These are phyloP conservation scores for Zymoseptoria crescenta DNA, from an alignment of 2,329 filamentous ascomycete genomes.

Conservation along the genomic window DNA sequence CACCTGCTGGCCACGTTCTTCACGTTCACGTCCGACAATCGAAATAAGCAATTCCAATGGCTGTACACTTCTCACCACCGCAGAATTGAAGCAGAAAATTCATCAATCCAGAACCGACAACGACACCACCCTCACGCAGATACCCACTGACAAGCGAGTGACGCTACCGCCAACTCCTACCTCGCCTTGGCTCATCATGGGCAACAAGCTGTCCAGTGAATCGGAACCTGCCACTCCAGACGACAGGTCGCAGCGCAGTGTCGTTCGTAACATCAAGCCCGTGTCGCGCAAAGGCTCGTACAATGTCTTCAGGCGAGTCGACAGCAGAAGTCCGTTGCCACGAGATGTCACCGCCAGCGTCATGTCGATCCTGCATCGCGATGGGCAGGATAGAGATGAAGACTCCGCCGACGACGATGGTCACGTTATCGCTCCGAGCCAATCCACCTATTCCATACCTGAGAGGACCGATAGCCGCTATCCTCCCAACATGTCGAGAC, in stretches of 20 bases:
- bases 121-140: conserved; percentile 14
- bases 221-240: conserved; percentile 14
- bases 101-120: conserved; percentile 13
- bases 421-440: conserved; percentile 6
- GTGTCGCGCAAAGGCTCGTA: conserved; percentile 25
- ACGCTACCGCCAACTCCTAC: conserved; percentile 15
- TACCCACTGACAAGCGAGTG: conserved; percentile 16
- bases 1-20: conserved; percentile 22
- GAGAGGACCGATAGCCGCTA: conserved; percentile 12
- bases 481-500: conserved; percentile 7
- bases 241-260: conserved; percentile 19
- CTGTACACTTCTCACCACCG: conserved; percentile 15
- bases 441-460: conserved; percentile 8
- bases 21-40: conserved; percentile 17
- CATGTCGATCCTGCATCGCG: conserved; percentile 17
- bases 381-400: conserved; percentile 14
- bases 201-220: conserved; percentile 23
- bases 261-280: conserved; percentile 16
- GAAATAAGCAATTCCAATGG: conserved; percentile 21
- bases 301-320: conserved; percentile 27
- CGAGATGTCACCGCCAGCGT: conserved; percentile 18
- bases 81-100: conserved; percentile 20
- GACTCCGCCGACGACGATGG: conserved; percentile 6
- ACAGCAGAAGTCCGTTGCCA: conserved; percentile 20
- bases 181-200: conserved; percentile 19